phyloP scores from a whole-genome alignment of 306 rosid species.

The Rubus idaeus region DNA sequence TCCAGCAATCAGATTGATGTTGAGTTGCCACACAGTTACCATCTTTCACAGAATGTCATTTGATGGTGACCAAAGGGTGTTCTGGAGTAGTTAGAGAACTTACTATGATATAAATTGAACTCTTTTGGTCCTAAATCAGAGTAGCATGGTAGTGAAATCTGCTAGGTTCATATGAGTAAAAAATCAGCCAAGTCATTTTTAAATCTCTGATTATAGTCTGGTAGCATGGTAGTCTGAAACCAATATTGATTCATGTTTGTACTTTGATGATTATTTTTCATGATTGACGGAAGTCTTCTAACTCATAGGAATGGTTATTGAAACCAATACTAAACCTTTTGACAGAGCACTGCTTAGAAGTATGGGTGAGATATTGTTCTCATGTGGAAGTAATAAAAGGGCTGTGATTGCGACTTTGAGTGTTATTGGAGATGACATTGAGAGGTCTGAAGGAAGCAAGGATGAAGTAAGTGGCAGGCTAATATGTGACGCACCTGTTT shows the following conservation, averaged over 20 bases:
- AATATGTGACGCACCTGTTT: not conserved
- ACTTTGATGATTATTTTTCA: slow-evolving; percentile 18
- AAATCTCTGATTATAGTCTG: not conserved
- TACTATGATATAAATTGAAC: not conserved
- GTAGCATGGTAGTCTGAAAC: not conserved
- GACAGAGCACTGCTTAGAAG: slow-evolving; percentile 84
- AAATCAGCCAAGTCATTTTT: not conserved
- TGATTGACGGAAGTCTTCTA: not conserved
- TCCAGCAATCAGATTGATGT: not conserved
- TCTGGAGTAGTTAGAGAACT: not conserved
- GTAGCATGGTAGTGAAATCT: not conserved
- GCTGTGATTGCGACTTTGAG: slow-evolving; percentile 77
- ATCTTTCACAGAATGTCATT: not conserved
- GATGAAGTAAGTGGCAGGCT: slow-evolving; percentile 56
- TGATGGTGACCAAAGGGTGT: not conserved
- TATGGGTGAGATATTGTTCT: slow-evolving; percentile 85
- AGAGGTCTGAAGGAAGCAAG: slow-evolving; percentile 45
- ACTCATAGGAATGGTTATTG: slow-evolving; percentile 26
- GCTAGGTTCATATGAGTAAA: not conserved
- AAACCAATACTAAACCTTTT: slow-evolving; percentile 8
- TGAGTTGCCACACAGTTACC: not conserved
- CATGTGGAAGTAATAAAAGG: slow-evolving; percentile 69
- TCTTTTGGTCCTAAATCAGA: not conserved
- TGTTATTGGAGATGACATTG: slow-evolving; percentile 42
- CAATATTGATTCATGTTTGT: slow-evolving; percentile 17